Evolutionary conservation across 1,284 basidiomycete species (phyloP), one percentile per base, ranked within the genome.

Genomic region (Grifola frondosa): DNA sequence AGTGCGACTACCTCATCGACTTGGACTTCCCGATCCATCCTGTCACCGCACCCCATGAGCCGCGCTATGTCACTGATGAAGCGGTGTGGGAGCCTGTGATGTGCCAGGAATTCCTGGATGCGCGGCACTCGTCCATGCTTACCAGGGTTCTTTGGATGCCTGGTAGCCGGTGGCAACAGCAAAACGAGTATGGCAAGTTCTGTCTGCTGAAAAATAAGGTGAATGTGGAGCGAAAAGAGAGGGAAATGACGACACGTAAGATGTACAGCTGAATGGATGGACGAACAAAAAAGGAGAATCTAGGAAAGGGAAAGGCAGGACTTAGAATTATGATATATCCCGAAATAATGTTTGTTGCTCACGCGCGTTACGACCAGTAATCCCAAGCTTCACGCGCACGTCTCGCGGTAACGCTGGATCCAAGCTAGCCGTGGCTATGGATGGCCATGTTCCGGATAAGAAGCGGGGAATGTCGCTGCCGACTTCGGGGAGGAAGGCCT

Each of bases 1-100:
- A 75, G 30, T 97, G 94, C 64, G 85, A 90, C 62, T 96, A 95
- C 66, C 70, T 97, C 43, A 75, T 97, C 46, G 90, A 95, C 62
- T 76, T 92, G 28, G 85, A 91, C 64, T 88, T 90, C 61, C 91
- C 92, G 0, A 65, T 71, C 3, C 80, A 86, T 52, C 78, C 80
- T 3, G 52, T 61, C 11, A 61, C 66, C 16, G 81, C 83, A 12
- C 38, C 56, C 3, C 68, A 79, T 41, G 91, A 96, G 60, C 91
- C 89, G n/a, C 82, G 90, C 34, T 94, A 89, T 63, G 75, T 77
- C 16, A 52, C 70, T 16, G 77, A 89, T 56, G 62, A 67, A 23
- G 64, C 70, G 19, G 77, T 67, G 5, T 97, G 91, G 91, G 84
- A 91, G 44, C 78, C 80, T 23, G 81, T 89, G 17, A 65, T 65